Evolutionary conservation across 495 filamentous ascomycete species (phyloP).

Genomic region (Annulohypoxylon bovei): DNA sequence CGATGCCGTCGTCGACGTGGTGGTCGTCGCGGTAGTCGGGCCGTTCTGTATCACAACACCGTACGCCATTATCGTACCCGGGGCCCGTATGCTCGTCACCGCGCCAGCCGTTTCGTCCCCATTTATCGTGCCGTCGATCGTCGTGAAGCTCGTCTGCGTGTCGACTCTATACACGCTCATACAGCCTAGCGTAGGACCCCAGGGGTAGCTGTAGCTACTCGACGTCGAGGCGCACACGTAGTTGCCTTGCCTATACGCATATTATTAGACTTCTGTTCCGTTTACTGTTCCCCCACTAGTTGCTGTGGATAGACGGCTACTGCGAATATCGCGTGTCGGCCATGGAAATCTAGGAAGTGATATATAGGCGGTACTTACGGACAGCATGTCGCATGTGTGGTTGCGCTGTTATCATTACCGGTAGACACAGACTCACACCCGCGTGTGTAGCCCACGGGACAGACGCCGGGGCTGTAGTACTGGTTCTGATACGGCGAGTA

Average conservation of each 20-base stretch:
- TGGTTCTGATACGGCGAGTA: constrained; percentile 31
- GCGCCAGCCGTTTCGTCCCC: constrained; percentile 24
- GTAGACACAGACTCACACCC: constrained; percentile 32
- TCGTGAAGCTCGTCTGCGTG: constrained; percentile 29
- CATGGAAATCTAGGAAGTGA: not conserved
- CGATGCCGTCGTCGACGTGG: not conserved
- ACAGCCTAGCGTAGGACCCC: constrained; percentile 28
- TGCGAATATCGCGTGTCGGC: not conserved
- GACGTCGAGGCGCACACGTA: constrained; percentile 31
- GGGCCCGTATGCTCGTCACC: constrained; percentile 6
- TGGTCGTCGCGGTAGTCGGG: not conserved
- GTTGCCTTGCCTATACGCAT: constrained; percentile 19
- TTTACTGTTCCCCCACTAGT: not conserved
- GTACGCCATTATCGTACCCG: constrained; percentile 37
- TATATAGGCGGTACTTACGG: constrained; percentile 34
- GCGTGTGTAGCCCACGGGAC: constrained; percentile 38
- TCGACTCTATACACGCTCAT: constrained; percentile 27
- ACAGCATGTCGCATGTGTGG: constrained; percentile 45
- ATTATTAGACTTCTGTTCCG: constrained; percentile 8
- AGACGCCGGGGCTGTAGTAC: constrained; percentile 44
- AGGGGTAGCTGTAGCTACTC: constrained; percentile 31
- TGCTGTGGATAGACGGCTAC: not conserved
- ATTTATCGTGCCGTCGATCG: constrained; percentile 21
- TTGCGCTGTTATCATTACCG: not conserved
- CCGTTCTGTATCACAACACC: constrained; percentile 23